Evolutionary conservation across 208 protist species (phyloP).

Genomic region (Herpetomonas samuelpessoai): DNA sequence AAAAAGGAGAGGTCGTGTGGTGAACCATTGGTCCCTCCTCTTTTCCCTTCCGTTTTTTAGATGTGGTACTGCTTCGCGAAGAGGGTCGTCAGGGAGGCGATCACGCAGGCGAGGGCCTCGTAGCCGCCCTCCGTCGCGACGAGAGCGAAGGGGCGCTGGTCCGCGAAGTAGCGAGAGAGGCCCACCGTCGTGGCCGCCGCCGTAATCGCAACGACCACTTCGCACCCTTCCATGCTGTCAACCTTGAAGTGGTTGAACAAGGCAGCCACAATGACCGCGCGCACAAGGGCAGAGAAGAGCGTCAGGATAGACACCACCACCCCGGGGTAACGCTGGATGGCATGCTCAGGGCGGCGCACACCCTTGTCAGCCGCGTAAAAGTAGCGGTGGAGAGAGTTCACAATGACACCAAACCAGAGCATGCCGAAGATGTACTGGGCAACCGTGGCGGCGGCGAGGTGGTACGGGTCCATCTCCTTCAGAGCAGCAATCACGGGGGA

Average conservation of each 20-base stretch:
- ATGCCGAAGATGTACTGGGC: constrained; percentile 72
- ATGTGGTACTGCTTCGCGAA: constrained; percentile 58
- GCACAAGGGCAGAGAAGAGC: constrained; percentile 42
- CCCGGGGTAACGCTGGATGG: constrained; percentile 58
- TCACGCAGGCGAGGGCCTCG: constrained; percentile 61
- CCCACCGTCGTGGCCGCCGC: constrained; percentile 48
- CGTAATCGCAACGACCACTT: constrained; percentile 47
- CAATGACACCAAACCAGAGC: constrained; percentile 76
- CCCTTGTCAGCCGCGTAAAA: constrained; percentile 87
- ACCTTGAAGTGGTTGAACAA: constrained; percentile 40
- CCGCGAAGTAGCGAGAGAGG: constrained; percentile 57
- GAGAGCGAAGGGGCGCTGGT: constrained; percentile 77
- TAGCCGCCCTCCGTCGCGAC: constrained; percentile 72
- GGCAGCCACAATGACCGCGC: constrained; percentile 37
- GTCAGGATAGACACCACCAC: constrained; percentile 29
- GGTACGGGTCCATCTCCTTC: constrained; percentile 36
- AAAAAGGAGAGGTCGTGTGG: too few relatives aligned
- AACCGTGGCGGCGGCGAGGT: constrained; percentile 44
- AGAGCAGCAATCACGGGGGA: too few relatives aligned
- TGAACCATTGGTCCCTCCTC: too few relatives aligned
- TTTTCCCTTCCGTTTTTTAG: too few relatives aligned
- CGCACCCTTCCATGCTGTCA: constrained; percentile 59
- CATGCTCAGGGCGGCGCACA: constrained; percentile 75
- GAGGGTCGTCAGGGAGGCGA: constrained; percentile 56
- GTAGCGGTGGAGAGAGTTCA: constrained; percentile 67